phyloP scores from a whole-genome alignment of 2,329 filamentous ascomycete genomes.

The Aspergillus arachidicola region DNA sequence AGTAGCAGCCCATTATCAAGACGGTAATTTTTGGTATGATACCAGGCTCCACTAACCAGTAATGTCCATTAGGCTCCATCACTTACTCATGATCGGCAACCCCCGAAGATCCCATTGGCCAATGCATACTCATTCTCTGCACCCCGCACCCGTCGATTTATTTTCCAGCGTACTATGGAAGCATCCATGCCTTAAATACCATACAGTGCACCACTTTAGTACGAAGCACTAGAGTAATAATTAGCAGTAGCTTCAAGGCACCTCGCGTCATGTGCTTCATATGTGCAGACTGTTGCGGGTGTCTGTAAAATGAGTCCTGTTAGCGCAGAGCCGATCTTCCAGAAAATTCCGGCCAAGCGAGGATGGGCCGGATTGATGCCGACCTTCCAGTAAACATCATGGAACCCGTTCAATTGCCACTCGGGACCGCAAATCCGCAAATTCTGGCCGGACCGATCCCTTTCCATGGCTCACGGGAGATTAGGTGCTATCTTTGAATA shows the following conservation, averaged over 20 bases:
- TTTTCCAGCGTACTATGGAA: neutral
- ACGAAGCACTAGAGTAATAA: neutral
- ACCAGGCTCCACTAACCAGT: neutral
- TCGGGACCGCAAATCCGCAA: constrained; percentile 13
- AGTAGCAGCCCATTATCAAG: neutral
- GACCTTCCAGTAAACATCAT: neutral
- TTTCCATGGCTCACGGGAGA: constrained; percentile 17
- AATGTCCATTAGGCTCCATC: neutral
- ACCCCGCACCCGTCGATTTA: constrained; percentile 18
- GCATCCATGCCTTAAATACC: constrained; percentile 1
- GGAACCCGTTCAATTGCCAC: constrained; percentile 13
- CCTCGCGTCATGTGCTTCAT: neutral
- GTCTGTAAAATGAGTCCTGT: neutral
- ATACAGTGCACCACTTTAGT: neutral
- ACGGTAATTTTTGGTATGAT: constrained; percentile 2
- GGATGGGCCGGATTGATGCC: neutral
- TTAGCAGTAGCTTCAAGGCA: neutral
- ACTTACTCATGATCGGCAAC: constrained; percentile 16
- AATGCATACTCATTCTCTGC: constrained; percentile 16
- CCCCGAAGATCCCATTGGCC: constrained; percentile 14
- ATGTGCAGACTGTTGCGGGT: neutral
- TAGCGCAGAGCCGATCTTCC: neutral
- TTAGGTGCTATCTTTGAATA: constrained; percentile 4
- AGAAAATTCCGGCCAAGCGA: neutral
- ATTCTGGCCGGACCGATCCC: constrained; percentile 12